phyloP scores from a whole-genome alignment of 1,139 yeast species.

The Yamadazyma epiphylla region DNA sequence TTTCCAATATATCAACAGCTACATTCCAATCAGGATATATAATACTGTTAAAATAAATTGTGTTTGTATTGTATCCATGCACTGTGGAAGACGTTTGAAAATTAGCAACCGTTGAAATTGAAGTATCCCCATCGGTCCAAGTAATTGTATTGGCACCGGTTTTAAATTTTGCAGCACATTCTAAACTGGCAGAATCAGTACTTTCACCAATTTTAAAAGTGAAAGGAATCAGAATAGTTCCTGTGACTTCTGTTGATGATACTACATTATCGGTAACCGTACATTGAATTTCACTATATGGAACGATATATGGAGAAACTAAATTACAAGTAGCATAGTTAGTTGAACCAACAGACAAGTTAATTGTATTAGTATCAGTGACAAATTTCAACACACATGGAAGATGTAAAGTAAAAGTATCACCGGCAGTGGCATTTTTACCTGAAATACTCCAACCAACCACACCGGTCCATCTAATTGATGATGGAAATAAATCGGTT shows the following conservation, averaged over 20 bases:
- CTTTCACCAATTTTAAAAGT: constrained; percentile 23
- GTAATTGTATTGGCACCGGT: constrained; percentile 24
- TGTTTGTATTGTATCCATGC: neutral
- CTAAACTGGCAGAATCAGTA: constrained; percentile 13
- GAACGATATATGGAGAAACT: constrained; percentile 19
- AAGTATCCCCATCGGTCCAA: constrained; percentile 24
- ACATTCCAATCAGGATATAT: constrained; percentile 14
- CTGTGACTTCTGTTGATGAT: constrained; percentile 14
- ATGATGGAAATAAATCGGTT: constrained; percentile 8
- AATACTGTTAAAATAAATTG: constrained; percentile 8
- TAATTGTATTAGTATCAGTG: constrained; percentile 11
- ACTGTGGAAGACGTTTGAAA: constrained; percentile 1
- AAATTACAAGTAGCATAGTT: constrained; percentile 25
- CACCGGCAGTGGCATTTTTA: constrained; percentile 20
- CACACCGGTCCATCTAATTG: constrained; percentile 22
- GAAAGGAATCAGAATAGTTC: constrained; percentile 23
- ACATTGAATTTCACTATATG: constrained; percentile 24
- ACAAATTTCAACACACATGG: constrained; percentile 32
- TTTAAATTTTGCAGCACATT: constrained; percentile 16
- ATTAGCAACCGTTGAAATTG: constrained; percentile 9
- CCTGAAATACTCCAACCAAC: constrained; percentile 23
- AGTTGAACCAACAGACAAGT: constrained; percentile 15
- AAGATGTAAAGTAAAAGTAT: constrained; percentile 26
- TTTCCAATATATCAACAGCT: constrained; percentile 15
- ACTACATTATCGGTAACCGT: constrained; percentile 14